Conservation (phyloP, 306 rosid species). For the Fagus sylvatica region DNA sequence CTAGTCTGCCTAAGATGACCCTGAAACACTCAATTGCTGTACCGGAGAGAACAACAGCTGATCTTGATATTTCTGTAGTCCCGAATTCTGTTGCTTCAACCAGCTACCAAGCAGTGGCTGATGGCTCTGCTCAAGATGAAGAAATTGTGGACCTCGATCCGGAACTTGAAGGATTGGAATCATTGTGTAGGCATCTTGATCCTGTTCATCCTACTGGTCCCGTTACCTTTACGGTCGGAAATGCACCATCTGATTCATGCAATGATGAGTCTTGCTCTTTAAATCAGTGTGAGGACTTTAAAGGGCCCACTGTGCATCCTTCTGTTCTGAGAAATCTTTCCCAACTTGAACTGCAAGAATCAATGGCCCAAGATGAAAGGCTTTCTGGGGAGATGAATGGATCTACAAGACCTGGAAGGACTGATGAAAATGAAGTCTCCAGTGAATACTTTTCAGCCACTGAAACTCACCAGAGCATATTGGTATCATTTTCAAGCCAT, state of each 20-base stretch:
- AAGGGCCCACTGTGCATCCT: constrained; percentile 17
- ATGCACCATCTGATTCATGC: constrained; percentile 33
- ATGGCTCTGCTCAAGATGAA: constrained; percentile 34
- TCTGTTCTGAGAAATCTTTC: constrained; percentile 38
- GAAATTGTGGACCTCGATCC: constrained; percentile 35
- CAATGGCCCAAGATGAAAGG: constrained; percentile 36
- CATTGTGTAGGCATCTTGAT: constrained; percentile 36
- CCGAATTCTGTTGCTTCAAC: constrained; percentile 31
- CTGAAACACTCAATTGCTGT: constrained; percentile 36
- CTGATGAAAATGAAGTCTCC: constrained; percentile 62
- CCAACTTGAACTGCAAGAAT: constrained; percentile 47
- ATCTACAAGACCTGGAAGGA: constrained; percentile 38
- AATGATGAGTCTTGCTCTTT: constrained; percentile 32
- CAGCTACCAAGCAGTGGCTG: constrained; percentile 41
- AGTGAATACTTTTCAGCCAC: constrained; percentile 83
- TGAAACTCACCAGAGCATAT: constrained; percentile 87
- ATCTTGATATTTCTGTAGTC: constrained; percentile 37
- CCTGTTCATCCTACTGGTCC: constrained; percentile 38
- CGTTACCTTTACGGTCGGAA: constrained; percentile 37
- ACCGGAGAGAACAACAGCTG: constrained; percentile 46
- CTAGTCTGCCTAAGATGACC: constrained; percentile 78
- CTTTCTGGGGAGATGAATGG: constrained; percentile 49
- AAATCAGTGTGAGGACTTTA: constrained; percentile 39
- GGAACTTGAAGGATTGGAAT: constrained; percentile 43
- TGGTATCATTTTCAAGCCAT: constrained; percentile 91